Base-by-base conservation (phyloP, 164 flowering plant genomes). In the Stephania japonica region DNA sequence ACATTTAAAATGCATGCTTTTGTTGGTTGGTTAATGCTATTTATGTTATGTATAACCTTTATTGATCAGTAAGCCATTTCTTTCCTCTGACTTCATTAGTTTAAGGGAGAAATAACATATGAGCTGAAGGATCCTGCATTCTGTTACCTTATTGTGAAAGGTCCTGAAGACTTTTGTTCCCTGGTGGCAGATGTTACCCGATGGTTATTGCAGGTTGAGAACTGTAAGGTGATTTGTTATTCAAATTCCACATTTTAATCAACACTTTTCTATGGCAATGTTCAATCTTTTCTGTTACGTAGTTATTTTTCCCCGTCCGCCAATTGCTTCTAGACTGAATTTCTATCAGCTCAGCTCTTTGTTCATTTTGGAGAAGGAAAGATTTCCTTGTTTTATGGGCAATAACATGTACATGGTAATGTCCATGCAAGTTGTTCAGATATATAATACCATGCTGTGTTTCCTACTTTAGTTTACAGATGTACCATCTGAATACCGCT, bases 141-240 rank as follows among this genome's bases (percentile, higher is more conserved):
- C 72, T 96, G 97, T 76, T 96, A 90, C 72, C 82, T 70, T 56
- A 78, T 91, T 67, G 62, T 86, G 69, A 75, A 87, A 61, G 74
- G 76, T 16, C 99, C 97, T 1, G 79, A 56, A 44, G 97, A 93
- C 74, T 68, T 89, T 41, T 88, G 93, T 78, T 82, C 91, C 72
- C 91, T 96, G 25, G 84, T 93, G 56, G 70, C 86, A 75, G 79
- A 85, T 50, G 77, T 92, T 69, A 88, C 93, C n/a, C 85, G 83
- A 83, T 91, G 97, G 97, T 81, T 93, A 72, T 82, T 86, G 18
- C 91, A 91, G 77, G 87, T 93, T 67, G 97, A 93, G 85, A 83
- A 67, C 67, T 87, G 88, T 77, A 92, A 92, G 97, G 99, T 91
- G 61, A 80, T 53, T 32, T 70, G 73, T 16, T 56, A 56, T 56